phyloP scores from a whole-genome alignment of 305 asterid genomes.

The Solanum aculeatissimum region DNA sequence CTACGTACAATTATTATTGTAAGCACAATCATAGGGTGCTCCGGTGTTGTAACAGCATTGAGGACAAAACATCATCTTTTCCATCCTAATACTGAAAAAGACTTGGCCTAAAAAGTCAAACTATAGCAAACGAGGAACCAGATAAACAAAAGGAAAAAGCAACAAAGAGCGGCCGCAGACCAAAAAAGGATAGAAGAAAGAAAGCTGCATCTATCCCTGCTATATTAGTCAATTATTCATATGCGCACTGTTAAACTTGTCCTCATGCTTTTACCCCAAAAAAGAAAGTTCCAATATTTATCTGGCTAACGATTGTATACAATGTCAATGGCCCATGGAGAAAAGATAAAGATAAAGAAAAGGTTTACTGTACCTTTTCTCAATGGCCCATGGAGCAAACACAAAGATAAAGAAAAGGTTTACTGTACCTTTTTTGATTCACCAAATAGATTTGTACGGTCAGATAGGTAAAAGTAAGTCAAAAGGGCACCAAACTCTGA shows the following conservation, averaged over 20 bases:
- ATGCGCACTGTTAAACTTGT: neutral
- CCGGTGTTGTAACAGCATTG: neutral
- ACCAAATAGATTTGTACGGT: conserved; percentile 77
- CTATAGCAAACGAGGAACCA: neutral
- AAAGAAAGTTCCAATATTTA: neutral
- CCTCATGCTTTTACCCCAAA: neutral
- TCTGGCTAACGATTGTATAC: neutral
- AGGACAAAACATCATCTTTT: neutral
- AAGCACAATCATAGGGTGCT: neutral
- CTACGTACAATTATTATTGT: neutral
- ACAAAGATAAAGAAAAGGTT: neutral
- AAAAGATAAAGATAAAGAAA: too few species aligned
- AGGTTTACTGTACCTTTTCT: too few species aligned
- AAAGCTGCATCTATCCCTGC: neutral
- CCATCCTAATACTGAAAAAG: neutral
- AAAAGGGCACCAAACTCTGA: conserved; percentile 84
- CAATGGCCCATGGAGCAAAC: too few species aligned
- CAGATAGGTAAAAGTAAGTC: conserved; percentile 65
- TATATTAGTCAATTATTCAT: neutral
- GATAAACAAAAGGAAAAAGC: neutral
- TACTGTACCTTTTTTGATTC: conserved; percentile 62
- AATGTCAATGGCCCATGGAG: neutral
- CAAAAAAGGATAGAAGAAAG: neutral
- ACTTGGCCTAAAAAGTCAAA: neutral
- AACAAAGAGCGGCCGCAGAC: neutral